These are phyloP conservation scores for Debaryomyces castellii DNA, from an alignment of 805 yeast genomes.

Conservation along the genomic window DNA sequence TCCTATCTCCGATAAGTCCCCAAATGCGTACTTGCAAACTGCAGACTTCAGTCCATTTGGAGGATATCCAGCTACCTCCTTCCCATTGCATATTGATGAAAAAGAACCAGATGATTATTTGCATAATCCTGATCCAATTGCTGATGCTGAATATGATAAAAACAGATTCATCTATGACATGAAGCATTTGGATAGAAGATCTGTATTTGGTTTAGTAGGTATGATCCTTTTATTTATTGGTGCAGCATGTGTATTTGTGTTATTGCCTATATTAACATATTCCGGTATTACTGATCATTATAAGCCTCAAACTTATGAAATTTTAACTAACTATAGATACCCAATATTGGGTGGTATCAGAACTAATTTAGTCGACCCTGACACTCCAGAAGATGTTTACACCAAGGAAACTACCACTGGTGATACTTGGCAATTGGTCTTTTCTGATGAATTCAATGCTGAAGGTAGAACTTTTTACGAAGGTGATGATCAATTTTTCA, in stretches of 20 bases:
- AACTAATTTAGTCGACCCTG: conserved; percentile 62
- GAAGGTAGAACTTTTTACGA: conserved; percentile 89
- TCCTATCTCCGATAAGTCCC: conserved; percentile 17
- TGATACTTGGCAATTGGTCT: conserved; percentile 70
- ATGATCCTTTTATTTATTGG: conserved; percentile 58
- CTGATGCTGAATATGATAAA: conserved; percentile 82
- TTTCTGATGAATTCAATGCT: conserved; percentile 86
- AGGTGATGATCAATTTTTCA: conserved; percentile 91
- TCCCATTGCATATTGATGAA: conserved; percentile 88
- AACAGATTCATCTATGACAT: conserved; percentile 64
- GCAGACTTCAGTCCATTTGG: conserved; percentile 87
- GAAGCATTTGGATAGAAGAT: conserved; percentile 62
- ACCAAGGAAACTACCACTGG: conserved; percentile 60
- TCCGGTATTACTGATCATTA: conserved; percentile 55
- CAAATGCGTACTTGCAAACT: conserved; percentile 43
- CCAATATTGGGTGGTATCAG: conserved; percentile 59
- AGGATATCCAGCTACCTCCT: conserved; percentile 91
- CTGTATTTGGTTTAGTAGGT: conserved; percentile 63
- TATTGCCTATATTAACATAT: conserved; percentile 82
- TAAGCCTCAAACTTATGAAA: conserved; percentile 35
- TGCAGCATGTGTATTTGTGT: conserved; percentile 65
- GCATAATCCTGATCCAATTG: conserved; percentile 95
- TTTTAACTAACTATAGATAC: conserved; percentile 55
- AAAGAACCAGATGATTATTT: conserved; percentile 93
- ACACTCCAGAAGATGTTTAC: conserved; percentile 57